phyloP scores from a whole-genome alignment of 148 eudicot species.

The Nepenthes gracilis region DNA sequence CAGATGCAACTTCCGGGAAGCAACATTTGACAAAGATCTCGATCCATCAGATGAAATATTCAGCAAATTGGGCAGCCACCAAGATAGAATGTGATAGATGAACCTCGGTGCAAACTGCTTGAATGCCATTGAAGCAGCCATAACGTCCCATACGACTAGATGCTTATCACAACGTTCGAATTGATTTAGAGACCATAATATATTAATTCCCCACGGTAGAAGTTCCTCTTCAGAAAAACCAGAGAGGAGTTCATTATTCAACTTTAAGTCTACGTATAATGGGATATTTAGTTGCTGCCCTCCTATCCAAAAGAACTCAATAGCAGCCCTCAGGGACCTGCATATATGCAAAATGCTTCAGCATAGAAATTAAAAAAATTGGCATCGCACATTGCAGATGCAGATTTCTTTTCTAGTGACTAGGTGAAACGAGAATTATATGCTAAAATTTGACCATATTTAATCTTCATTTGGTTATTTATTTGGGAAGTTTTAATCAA shows the following conservation, averaged over 20 bases:
- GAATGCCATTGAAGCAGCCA: constrained; percentile 60
- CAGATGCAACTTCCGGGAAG: constrained; percentile 62
- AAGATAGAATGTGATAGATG: constrained; percentile 30
- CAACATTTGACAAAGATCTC: constrained; percentile 27
- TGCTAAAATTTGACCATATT: no score
- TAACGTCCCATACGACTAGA: constrained; percentile 69
- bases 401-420: no score
- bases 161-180: constrained; percentile 34
- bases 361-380: not conserved
- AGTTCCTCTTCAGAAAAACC: constrained; percentile 52
- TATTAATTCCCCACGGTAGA: constrained; percentile 30
- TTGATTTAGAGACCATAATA: constrained; percentile 43
- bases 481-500: no score
- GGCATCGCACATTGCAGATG: no score
- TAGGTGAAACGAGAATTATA: no score
- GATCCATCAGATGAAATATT: constrained; percentile 22
- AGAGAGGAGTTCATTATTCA: constrained; percentile 24
- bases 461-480: no score
- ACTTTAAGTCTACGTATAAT: constrained; percentile 13
- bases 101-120: constrained; percentile 37
- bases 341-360: not conserved
- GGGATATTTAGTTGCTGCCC: constrained; percentile 44
- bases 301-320: constrained; percentile 95
- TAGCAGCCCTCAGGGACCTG: constrained; percentile 74
- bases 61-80: constrained; percentile 37